These are phyloP conservation scores for Geum urbanum DNA, from an alignment of 306 rosid genomes.

Conservation along the genomic window DNA sequence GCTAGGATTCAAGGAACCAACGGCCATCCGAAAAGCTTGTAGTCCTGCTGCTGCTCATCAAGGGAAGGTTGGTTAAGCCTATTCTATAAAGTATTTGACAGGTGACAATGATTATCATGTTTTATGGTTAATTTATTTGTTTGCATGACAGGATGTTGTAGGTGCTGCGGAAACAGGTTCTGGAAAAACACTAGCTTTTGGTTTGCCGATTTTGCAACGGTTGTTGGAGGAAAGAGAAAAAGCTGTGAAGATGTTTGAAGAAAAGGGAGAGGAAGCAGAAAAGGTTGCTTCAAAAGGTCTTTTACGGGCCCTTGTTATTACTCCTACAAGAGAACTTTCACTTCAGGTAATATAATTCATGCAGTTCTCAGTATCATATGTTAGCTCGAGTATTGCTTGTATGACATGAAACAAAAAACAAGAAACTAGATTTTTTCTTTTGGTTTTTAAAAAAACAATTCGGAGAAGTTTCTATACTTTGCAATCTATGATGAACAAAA, in stretches of 20 bases:
- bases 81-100: conserved; percentile 20
- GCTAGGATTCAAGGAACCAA: conserved; percentile 89
- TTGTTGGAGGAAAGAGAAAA: conserved; percentile 84
- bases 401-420: not conserved
- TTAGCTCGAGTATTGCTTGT: not conserved
- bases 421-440: too few relatives aligned
- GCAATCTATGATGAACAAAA: not conserved
- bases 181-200: conserved; percentile 96
- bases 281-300: conserved; percentile 45
- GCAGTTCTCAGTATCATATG: conserved; percentile 16
- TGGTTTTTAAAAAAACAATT: too few relatives aligned
- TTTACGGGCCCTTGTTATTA: conserved; percentile 80
- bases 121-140: conserved; percentile 23
- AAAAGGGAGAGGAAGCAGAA: conserved; percentile 47
- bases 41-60: conserved; percentile 96
- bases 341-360: conserved; percentile 64
- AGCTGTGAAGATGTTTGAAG: conserved; percentile 40
- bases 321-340: conserved; percentile 96
- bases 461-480: not conserved
- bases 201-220: conserved; percentile 95
- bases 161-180: conserved; percentile 99
- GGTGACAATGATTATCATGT: conserved; percentile 1
- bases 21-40: conserved; percentile 89
- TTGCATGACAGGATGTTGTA: conserved; percentile 69
- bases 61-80: conserved; percentile 70